phyloP scores from a whole-genome alignment of 164 flowering plant genomes.

The Berberis vulgaris region DNA sequence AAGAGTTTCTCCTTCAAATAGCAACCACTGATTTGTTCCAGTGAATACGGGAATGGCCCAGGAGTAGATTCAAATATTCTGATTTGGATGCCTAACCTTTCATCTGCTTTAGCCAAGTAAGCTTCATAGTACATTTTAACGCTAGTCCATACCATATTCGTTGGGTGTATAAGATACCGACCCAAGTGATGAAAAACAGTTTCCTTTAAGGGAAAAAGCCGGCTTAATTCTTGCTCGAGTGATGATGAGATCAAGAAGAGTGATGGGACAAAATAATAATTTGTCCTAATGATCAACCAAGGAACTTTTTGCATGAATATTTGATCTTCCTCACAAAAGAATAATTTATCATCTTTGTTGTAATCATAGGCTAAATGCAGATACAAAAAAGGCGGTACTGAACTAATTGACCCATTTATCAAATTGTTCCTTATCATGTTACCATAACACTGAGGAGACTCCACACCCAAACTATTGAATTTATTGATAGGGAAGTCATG shows the following conservation, averaged over 20 bases:
- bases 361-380: slow-evolving; percentile 72
- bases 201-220: slow-evolving; percentile 63
- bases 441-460: slow-evolving; percentile 44
- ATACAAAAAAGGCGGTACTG: slow-evolving; percentile 33
- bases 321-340: slow-evolving; percentile 80
- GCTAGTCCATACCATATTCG: slow-evolving; percentile 74
- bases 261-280: slow-evolving; percentile 71
- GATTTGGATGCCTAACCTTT: slow-evolving; percentile 67
- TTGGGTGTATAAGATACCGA: slow-evolving; percentile 73
- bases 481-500: slow-evolving; percentile 52
- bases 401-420: slow-evolving; percentile 13
- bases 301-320: slow-evolving; percentile 42
- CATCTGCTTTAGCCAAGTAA: slow-evolving; percentile 72
- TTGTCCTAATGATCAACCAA: slow-evolving; percentile 66
- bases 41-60: slow-evolving; percentile 58
- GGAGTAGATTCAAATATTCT: slow-evolving; percentile 48
- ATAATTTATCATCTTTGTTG: slow-evolving; percentile 64
- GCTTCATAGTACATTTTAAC: slow-evolving; percentile 66
- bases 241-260: slow-evolving; percentile 63
- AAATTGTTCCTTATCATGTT: slow-evolving; percentile 36
- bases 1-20: slow-evolving; percentile 47
- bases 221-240: slow-evolving; percentile 46
- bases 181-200: slow-evolving; percentile 76
- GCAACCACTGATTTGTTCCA: slow-evolving; percentile 69
- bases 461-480: slow-evolving; percentile 37